Base-by-base conservation (phyloP, 768 basidiomycete genomes). In the Boletus rubroflammeus region DNA sequence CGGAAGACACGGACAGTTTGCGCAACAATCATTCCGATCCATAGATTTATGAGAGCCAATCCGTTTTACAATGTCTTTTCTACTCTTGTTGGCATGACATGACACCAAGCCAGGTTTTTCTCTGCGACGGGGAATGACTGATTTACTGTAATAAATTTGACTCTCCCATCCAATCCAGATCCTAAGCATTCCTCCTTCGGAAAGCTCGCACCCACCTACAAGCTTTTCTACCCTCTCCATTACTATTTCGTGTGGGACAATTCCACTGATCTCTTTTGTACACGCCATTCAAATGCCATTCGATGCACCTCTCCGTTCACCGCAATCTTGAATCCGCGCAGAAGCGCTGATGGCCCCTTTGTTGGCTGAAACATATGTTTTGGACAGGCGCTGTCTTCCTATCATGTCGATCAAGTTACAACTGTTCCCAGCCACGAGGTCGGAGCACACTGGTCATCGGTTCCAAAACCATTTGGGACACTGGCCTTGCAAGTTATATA, bases 31-130 rank as follows among this genome's bases (percentile, higher is more conserved):
- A 21, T 57, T 39, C 41, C 47, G 51, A 54, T 59, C 44, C 57
- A 56, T 67, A 67, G 67, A 68, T 59, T 59, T 46, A 62, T 45
- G 57, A 63, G 50, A 54, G 47, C 50, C 54, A 51, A 53, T 54
- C 42, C 52, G 21, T 43, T 66, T 54, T 55, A 51, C 51, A 50
- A 46, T 43, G 54, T 57, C 55, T 49, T 47, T 62, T 57, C 42
- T 53, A 50, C 46, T 55, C 39, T 47, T 54, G 47, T 57, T 48
- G 52, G 58, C 50, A 54, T 41, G 28, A 43, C 41, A 46, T 51
- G 41, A 51, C 43, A 42, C 38, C 19, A 41, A 41, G 6, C n/a
- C 25, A 13, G 23, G 21, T 32, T 56, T 59, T 55, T 52, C 21
- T 52, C 44, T 47, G 47, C 26, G 41, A 51, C 49, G 50, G 38